These are phyloP conservation scores for Moringa oleifera DNA, from an alignment of 345 rosid species.

Conservation along the genomic window DNA sequence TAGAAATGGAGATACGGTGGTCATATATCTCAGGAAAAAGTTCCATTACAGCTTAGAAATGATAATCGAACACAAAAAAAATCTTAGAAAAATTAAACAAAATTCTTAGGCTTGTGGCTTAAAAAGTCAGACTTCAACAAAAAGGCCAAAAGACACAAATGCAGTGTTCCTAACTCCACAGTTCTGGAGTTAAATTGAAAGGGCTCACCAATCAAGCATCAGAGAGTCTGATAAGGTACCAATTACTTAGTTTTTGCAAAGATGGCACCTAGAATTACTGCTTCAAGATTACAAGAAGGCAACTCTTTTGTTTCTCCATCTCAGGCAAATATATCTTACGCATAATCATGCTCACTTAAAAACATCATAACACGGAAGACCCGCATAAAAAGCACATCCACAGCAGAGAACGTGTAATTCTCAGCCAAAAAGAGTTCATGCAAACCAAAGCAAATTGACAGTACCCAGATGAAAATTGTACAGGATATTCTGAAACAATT, in stretches of 20 bases:
- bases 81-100: too few species aligned
- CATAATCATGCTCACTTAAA: neutral
- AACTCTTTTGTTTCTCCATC: neutral
- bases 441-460: conserved; percentile 12
- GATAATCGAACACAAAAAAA: too few species aligned
- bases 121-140: neutral
- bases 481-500: conserved; percentile 9
- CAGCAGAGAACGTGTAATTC: too few species aligned
- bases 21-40: too few species aligned
- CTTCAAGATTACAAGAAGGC: neutral
- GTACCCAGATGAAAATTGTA: conserved; percentile 24
- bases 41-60: too few species aligned
- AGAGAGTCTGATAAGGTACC: neutral
- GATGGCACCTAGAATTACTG: neutral
- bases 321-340: neutral
- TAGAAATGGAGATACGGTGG: too few species aligned
- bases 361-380: neutral
- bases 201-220: neutral
- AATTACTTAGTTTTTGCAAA: too few species aligned
- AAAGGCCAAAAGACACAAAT: neutral
- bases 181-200: too few species aligned
- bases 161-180: neutral
- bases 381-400: neutral
- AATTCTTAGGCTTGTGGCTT: too few species aligned
- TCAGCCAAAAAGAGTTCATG: neutral